These are phyloP conservation scores for Podila verticillata DNA, from an alignment of 192 early-diverging fungal genomes.

Conservation along the genomic window DNA sequence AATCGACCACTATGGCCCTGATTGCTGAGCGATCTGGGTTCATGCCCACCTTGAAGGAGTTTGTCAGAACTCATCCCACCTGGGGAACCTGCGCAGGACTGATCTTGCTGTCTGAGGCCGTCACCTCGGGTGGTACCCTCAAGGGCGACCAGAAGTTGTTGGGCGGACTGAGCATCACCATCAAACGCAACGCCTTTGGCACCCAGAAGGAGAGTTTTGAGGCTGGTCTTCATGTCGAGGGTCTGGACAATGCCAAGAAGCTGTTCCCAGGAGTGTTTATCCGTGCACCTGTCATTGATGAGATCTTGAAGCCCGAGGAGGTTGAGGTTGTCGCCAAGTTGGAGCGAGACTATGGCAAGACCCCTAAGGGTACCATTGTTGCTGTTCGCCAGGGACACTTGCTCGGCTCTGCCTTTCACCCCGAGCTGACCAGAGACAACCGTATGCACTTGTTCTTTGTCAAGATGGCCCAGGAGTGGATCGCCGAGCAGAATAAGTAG, in stretches of 20 bases:
- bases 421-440: slow-evolving; percentile 91
- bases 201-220: slow-evolving; percentile 93
- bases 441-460: slow-evolving; percentile 92
- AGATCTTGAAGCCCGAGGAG: slow-evolving; percentile 67
- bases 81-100: slow-evolving; percentile 98
- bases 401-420: slow-evolving; percentile 95
- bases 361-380: slow-evolving; percentile 74
- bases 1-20: slow-evolving; percentile 93
- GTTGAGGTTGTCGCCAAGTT: slow-evolving; percentile 82
- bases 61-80: slow-evolving; percentile 80
- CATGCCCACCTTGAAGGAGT: slow-evolving; percentile 80
- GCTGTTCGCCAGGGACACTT: slow-evolving; percentile 90
- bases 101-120: slow-evolving; percentile 87
- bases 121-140: slow-evolving; percentile 71
- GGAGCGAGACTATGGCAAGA: slow-evolving; percentile 63
- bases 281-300: slow-evolving; percentile 89
- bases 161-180: slow-evolving; percentile 83
- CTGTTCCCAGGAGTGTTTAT: slow-evolving; percentile 87
- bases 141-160: slow-evolving; percentile 88
- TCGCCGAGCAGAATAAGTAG: slow-evolving; percentile 26
- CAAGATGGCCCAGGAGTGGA: slow-evolving; percentile 52
- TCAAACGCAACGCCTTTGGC: slow-evolving; percentile 95
- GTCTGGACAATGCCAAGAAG: slow-evolving; percentile 52
- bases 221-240: slow-evolving; percentile 66
- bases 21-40: slow-evolving; percentile 89